Conservation (phyloP, 2,329 filamentous ascomycete species). For the Clathrospora elynae region DNA sequence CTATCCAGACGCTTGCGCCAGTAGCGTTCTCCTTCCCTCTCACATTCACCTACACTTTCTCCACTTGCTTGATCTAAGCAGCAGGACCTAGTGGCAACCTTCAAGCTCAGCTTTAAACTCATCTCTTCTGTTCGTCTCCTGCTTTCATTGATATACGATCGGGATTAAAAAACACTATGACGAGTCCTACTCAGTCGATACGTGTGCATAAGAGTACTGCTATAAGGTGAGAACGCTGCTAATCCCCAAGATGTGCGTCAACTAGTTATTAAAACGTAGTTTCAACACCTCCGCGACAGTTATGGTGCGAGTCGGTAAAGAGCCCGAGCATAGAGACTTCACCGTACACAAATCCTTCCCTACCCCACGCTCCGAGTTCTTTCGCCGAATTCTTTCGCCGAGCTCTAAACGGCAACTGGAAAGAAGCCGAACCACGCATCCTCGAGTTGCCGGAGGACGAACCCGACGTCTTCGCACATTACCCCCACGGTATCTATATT, state of each 20-base stretch:
- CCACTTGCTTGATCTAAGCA: too few species aligned
- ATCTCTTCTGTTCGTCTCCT: too few species aligned
- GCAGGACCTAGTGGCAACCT: too few species aligned
- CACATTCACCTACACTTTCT: too few species aligned
- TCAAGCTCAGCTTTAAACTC: too few species aligned
- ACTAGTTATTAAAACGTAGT: not conserved
- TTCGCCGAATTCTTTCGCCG: slow-evolving; percentile 17
- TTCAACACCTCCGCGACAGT: slow-evolving; percentile 1
- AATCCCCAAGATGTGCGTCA: not conserved
- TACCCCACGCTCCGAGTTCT: slow-evolving; percentile 18
- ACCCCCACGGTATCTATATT: slow-evolving; percentile 16
- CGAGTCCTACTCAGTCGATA: too few species aligned
- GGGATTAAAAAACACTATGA: too few species aligned
- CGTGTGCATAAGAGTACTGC: too few species aligned
- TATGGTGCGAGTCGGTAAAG: slow-evolving; percentile 10
- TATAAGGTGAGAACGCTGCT: not conserved
- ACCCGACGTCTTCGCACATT: slow-evolving; percentile 15
- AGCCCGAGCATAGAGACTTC: slow-evolving; percentile 3
- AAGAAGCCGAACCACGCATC: slow-evolving; percentile 8
- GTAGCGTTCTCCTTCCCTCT: too few species aligned
- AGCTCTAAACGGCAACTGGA: slow-evolving; percentile 21
- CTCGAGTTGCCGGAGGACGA: slow-evolving; percentile 15
- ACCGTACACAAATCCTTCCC: slow-evolving; percentile 17
- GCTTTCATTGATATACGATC: too few species aligned
- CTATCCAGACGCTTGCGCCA: too few species aligned